Percentiles rank a stretch among this genome's conserved stretches.
Evolutionary conservation across 2,329 filamentous ascomycete genomes (phyloP).

Genomic region (Apiospora rasikravindrae): DNA sequence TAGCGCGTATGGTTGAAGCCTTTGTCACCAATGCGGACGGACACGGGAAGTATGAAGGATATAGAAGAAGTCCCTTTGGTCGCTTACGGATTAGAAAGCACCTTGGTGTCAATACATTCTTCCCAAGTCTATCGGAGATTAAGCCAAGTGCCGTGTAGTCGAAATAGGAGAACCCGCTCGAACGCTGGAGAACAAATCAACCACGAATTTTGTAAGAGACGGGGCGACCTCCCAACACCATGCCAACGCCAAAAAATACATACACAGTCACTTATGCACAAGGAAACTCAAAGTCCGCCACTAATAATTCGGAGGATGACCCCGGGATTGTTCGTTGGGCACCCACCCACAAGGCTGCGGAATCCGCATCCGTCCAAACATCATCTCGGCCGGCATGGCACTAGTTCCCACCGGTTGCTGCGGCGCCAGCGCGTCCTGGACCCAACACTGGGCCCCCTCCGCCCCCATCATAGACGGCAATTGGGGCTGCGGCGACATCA

Average conservation of each 20-base stretch:
- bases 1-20: too few species aligned
- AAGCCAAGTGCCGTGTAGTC: not conserved
- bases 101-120: too few species aligned
- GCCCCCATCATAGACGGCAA: not conserved
- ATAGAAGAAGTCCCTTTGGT: too few species aligned
- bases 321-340: not conserved
- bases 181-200: not conserved
- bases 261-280: not conserved
- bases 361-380: conserved; percentile 12
- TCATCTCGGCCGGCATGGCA: not conserved
- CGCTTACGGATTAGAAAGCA: not conserved
- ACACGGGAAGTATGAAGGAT: too few species aligned
- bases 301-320: not conserved
- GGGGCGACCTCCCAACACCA: too few species aligned
- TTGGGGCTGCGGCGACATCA: not conserved
- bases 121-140: too few species aligned
- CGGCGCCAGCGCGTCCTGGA: not conserved
- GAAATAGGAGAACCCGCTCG: not conserved
- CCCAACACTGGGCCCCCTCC: not conserved
- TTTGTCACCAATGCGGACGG: too few species aligned
- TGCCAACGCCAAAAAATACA: not conserved
- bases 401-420: not conserved
- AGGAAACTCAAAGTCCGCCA: not conserved
- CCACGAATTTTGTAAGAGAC: too few species aligned
- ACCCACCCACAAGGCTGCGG: conserved; percentile 13